phyloP scores from a whole-genome alignment of 768 basidiomycete genomes.

The Macrolepiota fuliginosa region DNA sequence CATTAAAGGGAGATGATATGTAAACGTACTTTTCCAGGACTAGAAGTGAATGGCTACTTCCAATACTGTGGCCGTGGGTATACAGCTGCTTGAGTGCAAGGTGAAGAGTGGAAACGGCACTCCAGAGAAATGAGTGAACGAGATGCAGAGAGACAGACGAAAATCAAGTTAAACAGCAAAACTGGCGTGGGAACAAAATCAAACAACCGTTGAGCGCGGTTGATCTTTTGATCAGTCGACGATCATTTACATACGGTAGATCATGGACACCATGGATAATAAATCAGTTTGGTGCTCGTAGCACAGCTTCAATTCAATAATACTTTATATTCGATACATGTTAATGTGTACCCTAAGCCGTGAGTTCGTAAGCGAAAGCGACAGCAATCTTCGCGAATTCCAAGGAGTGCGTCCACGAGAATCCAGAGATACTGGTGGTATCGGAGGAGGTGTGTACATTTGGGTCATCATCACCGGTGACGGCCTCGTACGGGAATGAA shows the following conservation, averaged over 20 bases:
- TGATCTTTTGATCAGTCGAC: neutral
- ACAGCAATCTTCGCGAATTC: slow-evolving; percentile 62
- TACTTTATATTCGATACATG: neutral
- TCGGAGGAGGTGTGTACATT: slow-evolving; percentile 41
- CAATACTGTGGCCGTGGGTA: neutral
- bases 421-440: slow-evolving; percentile 43
- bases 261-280: too few species aligned
- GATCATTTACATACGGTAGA: too few species aligned
- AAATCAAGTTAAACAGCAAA: neutral
- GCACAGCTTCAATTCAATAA: neutral
- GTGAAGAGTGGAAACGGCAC: too few species aligned
- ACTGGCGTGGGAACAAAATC: neutral
- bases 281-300: neutral
- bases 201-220: neutral
- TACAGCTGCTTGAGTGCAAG: neutral
- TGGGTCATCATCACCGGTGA: slow-evolving; percentile 42
- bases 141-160: neutral
- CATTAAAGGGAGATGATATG: slow-evolving; percentile 8
- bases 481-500: slow-evolving; percentile 41
- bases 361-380: slow-evolving; percentile 55
- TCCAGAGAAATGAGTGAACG: neutral
- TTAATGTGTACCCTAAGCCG: slow-evolving; percentile 17
- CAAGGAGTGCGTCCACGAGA: slow-evolving; percentile 48
- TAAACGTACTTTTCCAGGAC: neutral
- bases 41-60: neutral